These are phyloP conservation scores for Cyclotella atomus DNA, from an alignment of 108 stramenopile genomes.

Conservation along the genomic window DNA sequence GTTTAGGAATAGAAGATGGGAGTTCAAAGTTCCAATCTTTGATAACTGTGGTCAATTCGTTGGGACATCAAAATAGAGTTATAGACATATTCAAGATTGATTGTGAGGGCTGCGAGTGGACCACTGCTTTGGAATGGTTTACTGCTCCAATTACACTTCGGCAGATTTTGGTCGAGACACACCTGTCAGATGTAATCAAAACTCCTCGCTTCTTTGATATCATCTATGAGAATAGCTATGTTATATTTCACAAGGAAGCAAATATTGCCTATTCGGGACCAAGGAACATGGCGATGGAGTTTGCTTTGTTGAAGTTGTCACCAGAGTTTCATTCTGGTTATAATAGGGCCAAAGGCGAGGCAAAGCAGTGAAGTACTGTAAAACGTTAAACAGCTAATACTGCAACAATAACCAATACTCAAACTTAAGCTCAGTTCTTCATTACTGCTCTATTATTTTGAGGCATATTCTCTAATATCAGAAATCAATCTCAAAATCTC, in stretches of 20 bases:
- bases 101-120: conserved; percentile 18
- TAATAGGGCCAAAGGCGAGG: neutral
- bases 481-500: conserved; percentile 48
- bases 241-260: conserved; percentile 41
- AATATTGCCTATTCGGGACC: conserved; percentile 15
- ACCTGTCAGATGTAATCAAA: conserved; percentile 20
- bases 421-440: neutral
- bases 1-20: conserved; percentile 1
- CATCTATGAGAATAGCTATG: conserved; percentile 40
- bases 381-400: too few relatives aligned
- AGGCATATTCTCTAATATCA: conserved; percentile 42
- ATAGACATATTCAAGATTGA: conserved; percentile 12
- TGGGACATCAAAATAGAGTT: conserved; percentile 11
- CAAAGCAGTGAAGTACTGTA: neutral
- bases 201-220: conserved; percentile 40
- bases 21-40: neutral
- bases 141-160: conserved; percentile 14
- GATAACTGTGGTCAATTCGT: neutral
- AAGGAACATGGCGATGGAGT: conserved; percentile 2
- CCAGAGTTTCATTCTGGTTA: conserved; percentile 4
- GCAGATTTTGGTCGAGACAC: conserved; percentile 62
- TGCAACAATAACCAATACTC: too few relatives aligned
- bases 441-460: neutral
- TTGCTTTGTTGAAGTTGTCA: conserved; percentile 11
- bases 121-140: conserved; percentile 6